Evolutionary conservation across 148 eudicot genomes (phyloP), one percentile per base, ranked within the genome.

Genomic region (Rhododendron ferrugineum): DNA sequence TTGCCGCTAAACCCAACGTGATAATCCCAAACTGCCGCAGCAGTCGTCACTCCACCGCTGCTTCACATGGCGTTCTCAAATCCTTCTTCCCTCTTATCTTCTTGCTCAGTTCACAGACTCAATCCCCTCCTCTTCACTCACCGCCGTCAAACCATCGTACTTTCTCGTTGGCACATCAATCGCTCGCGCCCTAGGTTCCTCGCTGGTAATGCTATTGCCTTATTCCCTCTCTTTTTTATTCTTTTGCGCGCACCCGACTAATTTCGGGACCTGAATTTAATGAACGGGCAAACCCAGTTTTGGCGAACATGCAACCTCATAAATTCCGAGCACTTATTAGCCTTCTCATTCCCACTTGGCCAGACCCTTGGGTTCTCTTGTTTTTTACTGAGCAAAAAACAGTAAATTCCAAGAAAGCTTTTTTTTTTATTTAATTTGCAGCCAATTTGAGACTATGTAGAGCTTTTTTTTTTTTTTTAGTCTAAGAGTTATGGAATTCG

Each of bases 61-160:
- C 73, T 58, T 36, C 18, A 87, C 83, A 95, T 95, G 98, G 95
- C 96, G 86, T 83, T 91, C 62, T 82, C 93, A 22, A 85, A 64
- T 80, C 89, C 94, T 10, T 93, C 94, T 10, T 93, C 93, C 74
- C 87, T 93, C 68, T 86, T 94, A 58, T 89, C 95, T 72, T 90
- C 94, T 54, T 91, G 68, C 89, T 92, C 95, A 46, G 85, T 90
- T 68, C 89, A 89, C 80, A 85, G 86, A 37, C 91, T 95, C 87
- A 91, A 91, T 78, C 97, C 98, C 16, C 78, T 94, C 32, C 82
- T 92, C 73, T 87, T 91, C 91, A 87, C 93, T 81, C 89, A 82
- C 52, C 91, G 89, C 46, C 94, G 93, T 76, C 93, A 91, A 28
- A 23, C 85, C 70, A 20, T 89, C 81, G 83, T 70, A 8, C 82